Evolutionary conservation across 176 grass and related monocot species (phyloP), one percentile per base, ranked within the genome.

Genomic region (Ensete glaucum): DNA sequence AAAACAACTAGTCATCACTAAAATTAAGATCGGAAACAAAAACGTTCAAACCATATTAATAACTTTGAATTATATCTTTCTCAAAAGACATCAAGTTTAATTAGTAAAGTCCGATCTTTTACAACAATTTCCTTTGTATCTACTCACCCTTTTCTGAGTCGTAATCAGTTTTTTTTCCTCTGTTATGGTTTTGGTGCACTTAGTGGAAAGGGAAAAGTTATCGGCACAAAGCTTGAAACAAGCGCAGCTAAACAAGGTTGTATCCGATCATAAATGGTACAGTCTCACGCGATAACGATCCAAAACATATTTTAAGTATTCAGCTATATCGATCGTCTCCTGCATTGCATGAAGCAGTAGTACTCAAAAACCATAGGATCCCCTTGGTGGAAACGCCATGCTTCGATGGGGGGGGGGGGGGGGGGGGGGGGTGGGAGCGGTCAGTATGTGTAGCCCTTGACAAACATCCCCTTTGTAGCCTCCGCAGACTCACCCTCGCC

Each of bases 381-480:
- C 14, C 22, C 0, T 23, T 23, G 0, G 6, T 17, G 25, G 12
- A 67, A 67, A 67, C 34, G 65, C 24, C 23, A 27, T 67, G 20
- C 64, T 16, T 68, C 1, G 7, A 9, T 60, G 3, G 8, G 9
- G 7, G 22, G 0, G 22, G 22, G 22, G 3, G 8, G 9, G 7
- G 22, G 0, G 22, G 22, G 22, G 22, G 0, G 22, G 0, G 22
- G 0, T 23, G 22, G 22, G 22, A 23, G 75, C 11, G 64, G 67
- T 85, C 78, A 98, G 82, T 98, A 98, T 84, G 70, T 85, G 90
- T 98, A 98, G 88, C 91, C 87, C 95, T 98, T 98, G 80, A 98
- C 95, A 82, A 76, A 98, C 95, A 98, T 98, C 76, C 79, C 84
- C 68, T 94, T 82, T 25, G 74, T 89, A 74, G 95, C 86, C 8